A percentile compares a stretch with the other conserved stretches of the same genome.
phyloP scores from a whole-genome alignment of 345 rosid species.

The Eucalyptus regnans region DNA sequence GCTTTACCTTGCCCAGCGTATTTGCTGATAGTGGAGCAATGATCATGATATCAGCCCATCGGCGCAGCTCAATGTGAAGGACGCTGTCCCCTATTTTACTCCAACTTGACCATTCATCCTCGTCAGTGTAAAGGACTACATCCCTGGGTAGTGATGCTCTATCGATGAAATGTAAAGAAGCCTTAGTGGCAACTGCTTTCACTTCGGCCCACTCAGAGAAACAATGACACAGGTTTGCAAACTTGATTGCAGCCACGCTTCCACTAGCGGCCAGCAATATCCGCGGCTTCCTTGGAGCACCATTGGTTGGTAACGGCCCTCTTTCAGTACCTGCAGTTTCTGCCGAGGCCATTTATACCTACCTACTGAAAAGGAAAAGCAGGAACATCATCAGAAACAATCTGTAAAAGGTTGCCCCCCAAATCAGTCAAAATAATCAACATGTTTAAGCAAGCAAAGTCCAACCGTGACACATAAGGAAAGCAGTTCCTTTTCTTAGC shows the following conservation, averaged over 20 bases:
- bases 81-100: constrained; percentile 74
- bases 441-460: not conserved
- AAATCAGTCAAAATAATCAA: not conserved
- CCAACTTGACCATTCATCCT: constrained; percentile 94
- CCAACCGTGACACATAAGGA: not conserved
- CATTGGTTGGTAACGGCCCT: constrained; percentile 13
- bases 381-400: not conserved
- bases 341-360: not conserved
- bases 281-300: constrained; percentile 36
- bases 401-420: not conserved
- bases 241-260: constrained; percentile 86
- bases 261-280: constrained; percentile 84
- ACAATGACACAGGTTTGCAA: constrained; percentile 74
- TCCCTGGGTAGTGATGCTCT: constrained; percentile 58
- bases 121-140: constrained; percentile 63
- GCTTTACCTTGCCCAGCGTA: constrained; percentile 80
- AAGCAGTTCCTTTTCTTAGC: not conserved
- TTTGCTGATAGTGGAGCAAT: constrained; percentile 92
- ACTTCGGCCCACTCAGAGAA: constrained; percentile 92
- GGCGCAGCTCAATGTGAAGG: constrained; percentile 83
- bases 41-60: constrained; percentile 94
- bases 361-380: not conserved
- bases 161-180: constrained; percentile 80
- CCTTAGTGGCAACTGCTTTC: constrained; percentile 63
- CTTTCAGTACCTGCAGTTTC: constrained; percentile 17